Evolutionary conservation across 805 yeast genomes (phyloP).

Genomic region (Zygosaccharomyces bailii): DNA sequence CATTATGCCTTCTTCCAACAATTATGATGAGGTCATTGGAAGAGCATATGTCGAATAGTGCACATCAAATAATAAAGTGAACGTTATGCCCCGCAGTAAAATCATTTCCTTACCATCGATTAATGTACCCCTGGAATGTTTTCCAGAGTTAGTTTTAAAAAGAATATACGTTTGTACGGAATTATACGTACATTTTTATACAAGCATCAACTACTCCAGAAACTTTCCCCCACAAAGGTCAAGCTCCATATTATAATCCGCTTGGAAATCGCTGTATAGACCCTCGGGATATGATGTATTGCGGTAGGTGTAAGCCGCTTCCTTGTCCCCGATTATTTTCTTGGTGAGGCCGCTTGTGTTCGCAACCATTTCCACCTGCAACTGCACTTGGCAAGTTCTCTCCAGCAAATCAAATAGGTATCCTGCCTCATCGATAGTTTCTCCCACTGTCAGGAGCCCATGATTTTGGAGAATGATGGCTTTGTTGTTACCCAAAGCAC

Average conservation of each 20-base stretch:
- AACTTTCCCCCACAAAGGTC: conserved; percentile 22
- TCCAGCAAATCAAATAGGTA: conserved; percentile 60
- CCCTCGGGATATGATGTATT: conserved; percentile 62
- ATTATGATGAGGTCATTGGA: neutral
- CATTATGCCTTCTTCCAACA: neutral
- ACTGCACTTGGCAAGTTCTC: conserved; percentile 57
- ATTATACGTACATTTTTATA: no score
- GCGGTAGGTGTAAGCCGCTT: conserved; percentile 60
- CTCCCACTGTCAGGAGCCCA: conserved; percentile 67
- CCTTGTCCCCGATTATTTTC: conserved; percentile 51
- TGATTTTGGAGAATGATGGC: conserved; percentile 64
- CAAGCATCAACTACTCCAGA: conserved; percentile 10
- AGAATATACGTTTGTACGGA: neutral
- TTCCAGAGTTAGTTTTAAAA: neutral
- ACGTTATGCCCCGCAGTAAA: no score
- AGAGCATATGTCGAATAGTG: no score
- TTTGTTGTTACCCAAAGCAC: conserved; percentile 54
- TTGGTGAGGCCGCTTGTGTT: conserved; percentile 41
- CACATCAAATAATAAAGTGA: no score
- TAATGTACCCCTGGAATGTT: neutral
- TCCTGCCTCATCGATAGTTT: conserved; percentile 69
- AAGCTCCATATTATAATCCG: conserved; percentile 52
- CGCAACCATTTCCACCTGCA: conserved; percentile 54
- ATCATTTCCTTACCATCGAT: no score
- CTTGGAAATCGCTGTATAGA: conserved; percentile 66